Evolutionary conservation across 2,329 filamentous ascomycete genomes (phyloP).

Genomic region (Trichophyton equinum): DNA sequence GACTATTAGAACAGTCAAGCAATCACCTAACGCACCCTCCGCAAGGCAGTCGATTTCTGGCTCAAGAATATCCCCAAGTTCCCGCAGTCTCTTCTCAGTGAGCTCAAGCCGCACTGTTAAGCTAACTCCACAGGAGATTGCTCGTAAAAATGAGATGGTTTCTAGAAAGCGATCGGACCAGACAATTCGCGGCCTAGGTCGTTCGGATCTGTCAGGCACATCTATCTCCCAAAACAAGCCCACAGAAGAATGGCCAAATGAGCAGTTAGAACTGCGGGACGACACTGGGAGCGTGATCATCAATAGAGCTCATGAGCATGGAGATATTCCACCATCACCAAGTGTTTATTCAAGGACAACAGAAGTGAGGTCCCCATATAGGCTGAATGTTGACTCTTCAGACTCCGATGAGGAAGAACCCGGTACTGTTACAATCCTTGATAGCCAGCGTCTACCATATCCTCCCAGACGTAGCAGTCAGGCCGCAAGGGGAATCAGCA

Average conservation of each 20-base stretch:
- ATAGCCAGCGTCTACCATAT: conserved; percentile 11
- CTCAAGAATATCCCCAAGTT: conserved; percentile 5
- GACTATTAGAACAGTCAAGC: conserved; percentile 10
- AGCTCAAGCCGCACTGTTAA: conserved; percentile 3
- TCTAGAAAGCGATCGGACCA: background rate
- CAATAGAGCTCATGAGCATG: background rate
- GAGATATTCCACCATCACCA: conserved; percentile 15
- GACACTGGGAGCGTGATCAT: conserved; percentile 13
- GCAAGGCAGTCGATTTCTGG: background rate
- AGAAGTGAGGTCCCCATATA: conserved; percentile 16
- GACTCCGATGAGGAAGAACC: conserved; percentile 12
- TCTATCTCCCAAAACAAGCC: background rate
- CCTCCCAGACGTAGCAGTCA: conserved; percentile 1
- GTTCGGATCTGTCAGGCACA: background rate
- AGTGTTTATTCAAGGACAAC: conserved; percentile 26
- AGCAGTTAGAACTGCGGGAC: background rate
- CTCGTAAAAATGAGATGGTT: conserved; percentile 15
- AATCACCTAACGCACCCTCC: conserved; percentile 7
- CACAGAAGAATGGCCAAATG: background rate
- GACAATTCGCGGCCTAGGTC: background rate
- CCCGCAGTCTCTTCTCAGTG: conserved; percentile 6
- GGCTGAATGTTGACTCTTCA: background rate
- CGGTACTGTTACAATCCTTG: conserved; percentile 17
- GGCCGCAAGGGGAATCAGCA: conserved; percentile 6
- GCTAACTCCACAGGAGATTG: conserved; percentile 15